Percentiles rank a stretch among this genome's conserved stretches.
phyloP scores from a whole-genome alignment of 495 filamentous ascomycete species.

The Neurospora cerealis region DNA sequence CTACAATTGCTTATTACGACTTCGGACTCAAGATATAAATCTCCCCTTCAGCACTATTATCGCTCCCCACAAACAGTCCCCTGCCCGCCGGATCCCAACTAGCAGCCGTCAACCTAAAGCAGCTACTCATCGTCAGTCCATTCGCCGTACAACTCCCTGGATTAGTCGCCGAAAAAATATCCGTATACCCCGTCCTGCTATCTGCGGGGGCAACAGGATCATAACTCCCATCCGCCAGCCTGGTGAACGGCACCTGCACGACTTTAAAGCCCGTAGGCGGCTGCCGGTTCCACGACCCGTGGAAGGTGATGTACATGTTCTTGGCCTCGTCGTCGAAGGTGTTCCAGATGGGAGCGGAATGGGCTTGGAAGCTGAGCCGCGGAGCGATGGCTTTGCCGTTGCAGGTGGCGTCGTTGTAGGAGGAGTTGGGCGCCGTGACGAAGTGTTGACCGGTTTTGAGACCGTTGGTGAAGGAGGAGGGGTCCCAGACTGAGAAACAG shows the following conservation, averaged over 20 bases:
- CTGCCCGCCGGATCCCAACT: slow-evolving; percentile 29
- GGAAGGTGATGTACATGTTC: slow-evolving; percentile 51
- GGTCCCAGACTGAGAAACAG: slow-evolving; percentile 57
- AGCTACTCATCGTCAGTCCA: slow-evolving; percentile 28
- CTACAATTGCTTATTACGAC: not conserved
- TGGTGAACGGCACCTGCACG: slow-evolving; percentile 28
- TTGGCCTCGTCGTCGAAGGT: slow-evolving; percentile 32
- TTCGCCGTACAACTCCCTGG: slow-evolving; percentile 28
- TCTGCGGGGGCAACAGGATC: slow-evolving; percentile 29
- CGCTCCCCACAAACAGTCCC: slow-evolving; percentile 31
- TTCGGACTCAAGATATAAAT: slow-evolving; percentile 25
- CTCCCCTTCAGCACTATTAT: slow-evolving; percentile 34
- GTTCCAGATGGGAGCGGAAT: slow-evolving; percentile 49
- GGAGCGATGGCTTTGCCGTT: slow-evolving; percentile 32
- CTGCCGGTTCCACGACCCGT: slow-evolving; percentile 47
- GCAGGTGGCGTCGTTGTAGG: slow-evolving; percentile 43
- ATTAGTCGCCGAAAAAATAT: slow-evolving; percentile 24
- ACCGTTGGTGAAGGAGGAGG: slow-evolving; percentile 28
- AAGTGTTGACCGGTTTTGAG: slow-evolving; percentile 45
- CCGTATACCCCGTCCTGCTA: slow-evolving; percentile 26
- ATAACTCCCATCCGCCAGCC: slow-evolving; percentile 21
- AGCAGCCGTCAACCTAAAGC: slow-evolving; percentile 25
- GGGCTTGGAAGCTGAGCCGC: slow-evolving; percentile 44
- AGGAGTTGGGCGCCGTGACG: slow-evolving; percentile 32
- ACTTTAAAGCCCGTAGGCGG: slow-evolving; percentile 31